Percentiles rank a stretch among this genome's conserved stretches.
phyloP scores from a whole-genome alignment of 1,139 yeast genomes.

The Eremothecium gossypii region DNA sequence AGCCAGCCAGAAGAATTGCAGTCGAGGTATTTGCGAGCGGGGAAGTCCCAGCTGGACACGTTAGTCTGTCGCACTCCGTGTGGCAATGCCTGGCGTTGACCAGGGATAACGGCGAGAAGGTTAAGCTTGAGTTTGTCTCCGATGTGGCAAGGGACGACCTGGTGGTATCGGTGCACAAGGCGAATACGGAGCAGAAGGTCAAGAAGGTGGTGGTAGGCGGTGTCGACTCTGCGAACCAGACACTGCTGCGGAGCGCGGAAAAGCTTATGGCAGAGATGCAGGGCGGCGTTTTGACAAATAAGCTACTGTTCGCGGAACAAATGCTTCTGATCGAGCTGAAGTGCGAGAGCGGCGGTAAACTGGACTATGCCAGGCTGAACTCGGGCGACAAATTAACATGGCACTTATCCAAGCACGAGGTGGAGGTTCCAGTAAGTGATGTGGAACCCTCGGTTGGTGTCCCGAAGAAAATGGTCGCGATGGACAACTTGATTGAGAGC shows the following conservation, averaged over 20 bases:
- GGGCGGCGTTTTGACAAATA: conserved; percentile 14
- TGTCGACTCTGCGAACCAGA: background rate
- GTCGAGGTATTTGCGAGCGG: conserved; percentile 43
- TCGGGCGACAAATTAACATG: background rate
- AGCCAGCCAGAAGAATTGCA: conserved; percentile 36
- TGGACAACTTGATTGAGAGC: conserved; percentile 40
- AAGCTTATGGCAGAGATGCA: conserved; percentile 1
- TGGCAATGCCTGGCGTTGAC: conserved; percentile 48
- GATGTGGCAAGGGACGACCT: background rate
- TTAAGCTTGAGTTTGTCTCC: conserved; percentile 14
- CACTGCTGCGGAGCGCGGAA: background rate
- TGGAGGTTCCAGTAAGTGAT: background rate
- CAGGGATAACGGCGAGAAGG: conserved; percentile 15
- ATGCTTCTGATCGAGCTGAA: conserved; percentile 11
- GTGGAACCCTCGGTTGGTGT: background rate
- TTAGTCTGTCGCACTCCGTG: conserved; percentile 48
- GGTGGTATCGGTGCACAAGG: conserved; percentile 1
- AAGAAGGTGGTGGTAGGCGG: background rate
- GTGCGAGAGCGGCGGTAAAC: conserved; percentile 9
- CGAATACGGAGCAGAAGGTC: background rate
- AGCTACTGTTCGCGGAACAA: conserved; percentile 8
- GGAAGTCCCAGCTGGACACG: conserved; percentile 36
- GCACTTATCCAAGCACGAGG: conserved; percentile 1
- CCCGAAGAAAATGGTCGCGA: conserved; percentile 41
- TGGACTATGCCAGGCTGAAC: conserved; percentile 4